Percentiles rank a stretch among this genome's conserved stretches.
Conservation (phyloP, 2,329 filamentous ascomycete species). For the Diaporthe ampelina region DNA sequence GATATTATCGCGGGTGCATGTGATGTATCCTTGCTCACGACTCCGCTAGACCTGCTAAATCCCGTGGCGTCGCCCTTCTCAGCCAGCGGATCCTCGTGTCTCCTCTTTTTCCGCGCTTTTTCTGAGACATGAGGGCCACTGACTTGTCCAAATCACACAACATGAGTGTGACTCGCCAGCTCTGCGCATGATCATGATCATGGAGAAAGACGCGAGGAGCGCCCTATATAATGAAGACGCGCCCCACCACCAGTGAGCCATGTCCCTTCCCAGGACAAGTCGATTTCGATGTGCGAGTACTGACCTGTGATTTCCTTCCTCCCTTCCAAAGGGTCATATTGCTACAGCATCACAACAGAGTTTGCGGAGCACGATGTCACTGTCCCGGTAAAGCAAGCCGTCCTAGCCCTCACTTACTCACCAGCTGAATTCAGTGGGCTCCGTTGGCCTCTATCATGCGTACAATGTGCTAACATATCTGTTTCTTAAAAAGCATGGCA, state of each 20-base stretch:
- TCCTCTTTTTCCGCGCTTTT: not conserved
- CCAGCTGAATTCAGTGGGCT: not conserved
- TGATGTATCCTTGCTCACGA: constrained; percentile 18
- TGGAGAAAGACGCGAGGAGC: not conserved
- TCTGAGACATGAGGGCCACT: constrained; percentile 1
- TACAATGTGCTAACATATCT: not conserved
- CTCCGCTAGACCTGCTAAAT: not conserved
- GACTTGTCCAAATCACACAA: not conserved
- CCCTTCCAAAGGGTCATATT: not conserved
- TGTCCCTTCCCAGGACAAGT: not conserved
- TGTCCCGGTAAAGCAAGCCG: not conserved
- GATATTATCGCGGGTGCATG: constrained; percentile 26
- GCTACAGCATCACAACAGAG: not conserved
- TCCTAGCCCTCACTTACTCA: not conserved
- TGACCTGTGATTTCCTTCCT: not conserved
- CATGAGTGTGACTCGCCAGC: not conserved
- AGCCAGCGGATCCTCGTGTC: constrained; percentile 7
- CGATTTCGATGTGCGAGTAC: no score
- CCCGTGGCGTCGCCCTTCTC: constrained; percentile 6
- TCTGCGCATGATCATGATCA: not conserved
- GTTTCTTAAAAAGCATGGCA: constrained; percentile 44
- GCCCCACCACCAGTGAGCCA: not conserved
- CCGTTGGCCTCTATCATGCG: not conserved
- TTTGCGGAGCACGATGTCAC: not conserved
- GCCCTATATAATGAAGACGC: not conserved